Evolutionary conservation across 371 early-diverging fungal genomes (phyloP), one percentile per base, ranked within the genome.

Genomic region (Apophysomyces elegans): DNA sequence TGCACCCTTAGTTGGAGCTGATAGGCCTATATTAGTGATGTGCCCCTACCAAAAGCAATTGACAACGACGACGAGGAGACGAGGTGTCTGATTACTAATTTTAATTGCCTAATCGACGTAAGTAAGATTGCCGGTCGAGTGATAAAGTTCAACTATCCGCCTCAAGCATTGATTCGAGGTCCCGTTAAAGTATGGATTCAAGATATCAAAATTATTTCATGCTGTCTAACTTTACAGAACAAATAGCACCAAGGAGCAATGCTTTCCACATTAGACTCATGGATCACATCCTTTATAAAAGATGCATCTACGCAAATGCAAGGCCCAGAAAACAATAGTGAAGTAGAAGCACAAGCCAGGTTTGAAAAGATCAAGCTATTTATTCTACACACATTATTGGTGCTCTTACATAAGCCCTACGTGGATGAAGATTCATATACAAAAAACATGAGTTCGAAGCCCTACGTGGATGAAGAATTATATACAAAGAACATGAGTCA

Each of bases 401-500:
- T 83, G 1, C 47, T 83, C 2, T 44, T 83, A 18, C 83, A 83
- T 61, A 68, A 75, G 18, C 83, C 83, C 3, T 78, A 78, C 59
- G 68, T 80, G 35, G 64, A 75, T 26, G 76, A 82, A 35, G 59
- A 37, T 5, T 36, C 37, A 4, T 58, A 16, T 18, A 21, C 43
- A 13, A 41, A 37, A 9, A 58, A 58, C 18, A 41, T 39, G 32
- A 18, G 37, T 7, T 35, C 26, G 37, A 36, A 62, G 8, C 76
- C 76, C 0, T 79, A 26, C 32, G 32, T 80, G 35, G 64, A 75
- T 26, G 76, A 82, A 35, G 59, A 37, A 8, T 36, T 37, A 4
- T 58, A 16, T 18, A 21, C 43, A 13, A 41, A 37, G 9, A 58
- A 58, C 18, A 41, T 39, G 32, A 18, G 37, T 7, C 44, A 37